phyloP scores from a whole-genome alignment of 2,329 filamentous ascomycete genomes.

The Helotiales sp. region DNA sequence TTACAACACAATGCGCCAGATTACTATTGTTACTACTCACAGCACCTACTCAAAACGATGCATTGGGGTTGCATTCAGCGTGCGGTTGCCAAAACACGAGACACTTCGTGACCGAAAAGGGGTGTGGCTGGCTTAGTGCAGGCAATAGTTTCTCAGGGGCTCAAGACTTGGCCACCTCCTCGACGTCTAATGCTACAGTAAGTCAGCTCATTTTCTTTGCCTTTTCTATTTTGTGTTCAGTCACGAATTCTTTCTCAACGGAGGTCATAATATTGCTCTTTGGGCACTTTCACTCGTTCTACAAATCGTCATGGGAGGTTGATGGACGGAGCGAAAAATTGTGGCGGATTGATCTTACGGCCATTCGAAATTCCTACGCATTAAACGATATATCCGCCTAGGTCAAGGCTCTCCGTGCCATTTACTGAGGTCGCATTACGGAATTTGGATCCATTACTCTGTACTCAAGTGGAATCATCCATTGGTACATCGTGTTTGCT shows the following conservation, averaged over 20 bases:
- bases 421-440: no score
- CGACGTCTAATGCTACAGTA: not conserved
- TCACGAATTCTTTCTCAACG: not conserved
- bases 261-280: not conserved
- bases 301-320: not conserved
- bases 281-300: not conserved
- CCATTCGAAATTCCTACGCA: not conserved
- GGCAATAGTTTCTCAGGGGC: slow-evolving; percentile 13
- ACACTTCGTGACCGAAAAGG: slow-evolving; percentile 10
- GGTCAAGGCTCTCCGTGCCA: not conserved
- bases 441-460: no score
- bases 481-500: not conserved
- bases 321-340: not conserved
- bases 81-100: slow-evolving; percentile 12
- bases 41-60: not conserved
- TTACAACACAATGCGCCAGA: not conserved
- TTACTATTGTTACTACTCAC: not conserved
- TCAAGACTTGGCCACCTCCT: not conserved
- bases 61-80: not conserved
- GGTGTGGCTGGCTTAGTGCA: slow-evolving; percentile 10
- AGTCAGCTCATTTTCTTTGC: not conserved
- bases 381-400: not conserved
- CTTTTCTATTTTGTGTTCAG: not conserved
- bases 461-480: no score
- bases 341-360: not conserved